Conservation (phyloP, 2,329 filamentous ascomycete genomes). For the Pseudogymnoascus sp. region DNA sequence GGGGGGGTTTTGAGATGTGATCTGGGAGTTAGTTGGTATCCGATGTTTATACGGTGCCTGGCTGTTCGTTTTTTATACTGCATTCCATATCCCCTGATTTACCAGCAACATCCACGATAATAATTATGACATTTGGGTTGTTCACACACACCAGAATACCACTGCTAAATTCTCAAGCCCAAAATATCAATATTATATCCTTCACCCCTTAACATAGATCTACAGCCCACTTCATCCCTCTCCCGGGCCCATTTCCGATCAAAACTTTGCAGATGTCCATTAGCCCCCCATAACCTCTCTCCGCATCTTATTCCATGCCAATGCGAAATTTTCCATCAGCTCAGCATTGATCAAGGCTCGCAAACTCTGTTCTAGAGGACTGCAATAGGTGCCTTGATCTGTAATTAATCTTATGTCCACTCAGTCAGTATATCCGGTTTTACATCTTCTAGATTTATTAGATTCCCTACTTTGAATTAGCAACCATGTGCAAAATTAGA, state of each 20-base stretch:
- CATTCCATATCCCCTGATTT: neutral
- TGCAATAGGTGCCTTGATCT: no score
- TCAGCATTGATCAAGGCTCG: no score
- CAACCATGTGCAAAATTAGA: no score
- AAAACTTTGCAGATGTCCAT: neutral
- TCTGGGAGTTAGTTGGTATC: neutral
- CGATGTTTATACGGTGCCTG: neutral
- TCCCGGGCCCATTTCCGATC: neutral
- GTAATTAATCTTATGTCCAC: no score
- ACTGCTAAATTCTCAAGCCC: neutral
- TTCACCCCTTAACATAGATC: neutral
- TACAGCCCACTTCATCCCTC: neutral
- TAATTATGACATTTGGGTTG: no score
- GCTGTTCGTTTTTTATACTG: neutral
- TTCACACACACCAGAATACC: no score
- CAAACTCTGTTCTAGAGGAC: no score
- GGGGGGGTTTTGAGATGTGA: conserved; percentile 25
- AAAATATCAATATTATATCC: neutral
- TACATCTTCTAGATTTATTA: no score
- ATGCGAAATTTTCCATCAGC: no score
- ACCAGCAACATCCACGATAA: neutral
- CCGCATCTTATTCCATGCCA: no score
- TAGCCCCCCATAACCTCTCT: neutral
- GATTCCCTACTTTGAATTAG: no score
- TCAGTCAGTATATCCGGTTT: no score